phyloP scores from a whole-genome alignment of 768 basidiomycete species.

The Hysterangium stoloniferum region DNA sequence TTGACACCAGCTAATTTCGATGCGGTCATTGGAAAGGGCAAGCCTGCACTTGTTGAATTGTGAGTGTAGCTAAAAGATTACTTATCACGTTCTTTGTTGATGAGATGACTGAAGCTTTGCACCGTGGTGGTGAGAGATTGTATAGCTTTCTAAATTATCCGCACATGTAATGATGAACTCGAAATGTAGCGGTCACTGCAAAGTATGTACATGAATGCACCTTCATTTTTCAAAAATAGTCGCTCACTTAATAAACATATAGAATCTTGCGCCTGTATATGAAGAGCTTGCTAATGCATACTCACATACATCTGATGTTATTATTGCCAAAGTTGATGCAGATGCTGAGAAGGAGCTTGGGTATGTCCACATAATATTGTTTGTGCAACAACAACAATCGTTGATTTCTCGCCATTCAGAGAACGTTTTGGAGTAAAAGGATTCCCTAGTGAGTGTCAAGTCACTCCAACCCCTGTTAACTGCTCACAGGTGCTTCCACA shows the following conservation, averaged over 20 bases:
- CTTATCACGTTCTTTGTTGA: background rate
- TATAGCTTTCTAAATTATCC: background rate
- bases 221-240: slow-evolving; percentile 7
- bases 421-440: slow-evolving; percentile 70
- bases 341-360: slow-evolving; percentile 79
- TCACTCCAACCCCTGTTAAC: slow-evolving; percentile 2
- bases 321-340: slow-evolving; percentile 89
- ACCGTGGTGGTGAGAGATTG: slow-evolving; percentile 80
- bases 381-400: background rate
- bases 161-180: background rate
- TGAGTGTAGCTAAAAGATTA: slow-evolving; percentile 34
- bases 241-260: background rate
- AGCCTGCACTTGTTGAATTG: slow-evolving; percentile 87
- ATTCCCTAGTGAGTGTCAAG: slow-evolving; percentile 66
- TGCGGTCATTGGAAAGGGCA: slow-evolving; percentile 63
- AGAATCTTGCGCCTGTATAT: slow-evolving; percentile 85
- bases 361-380: slow-evolving; percentile 17
- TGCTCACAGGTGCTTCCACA: slow-evolving; percentile 25
- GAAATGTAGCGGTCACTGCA: slow-evolving; percentile 69
- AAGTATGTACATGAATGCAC: slow-evolving; percentile 36
- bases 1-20: slow-evolving; percentile 73
- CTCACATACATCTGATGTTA: slow-evolving; percentile 64
- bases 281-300: slow-evolving; percentile 90
- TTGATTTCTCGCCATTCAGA: background rate
- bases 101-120: slow-evolving; percentile 50